Base-by-base conservation (phyloP, 2,329 filamentous ascomycete genomes). In the Hysterium pulicare region DNA sequence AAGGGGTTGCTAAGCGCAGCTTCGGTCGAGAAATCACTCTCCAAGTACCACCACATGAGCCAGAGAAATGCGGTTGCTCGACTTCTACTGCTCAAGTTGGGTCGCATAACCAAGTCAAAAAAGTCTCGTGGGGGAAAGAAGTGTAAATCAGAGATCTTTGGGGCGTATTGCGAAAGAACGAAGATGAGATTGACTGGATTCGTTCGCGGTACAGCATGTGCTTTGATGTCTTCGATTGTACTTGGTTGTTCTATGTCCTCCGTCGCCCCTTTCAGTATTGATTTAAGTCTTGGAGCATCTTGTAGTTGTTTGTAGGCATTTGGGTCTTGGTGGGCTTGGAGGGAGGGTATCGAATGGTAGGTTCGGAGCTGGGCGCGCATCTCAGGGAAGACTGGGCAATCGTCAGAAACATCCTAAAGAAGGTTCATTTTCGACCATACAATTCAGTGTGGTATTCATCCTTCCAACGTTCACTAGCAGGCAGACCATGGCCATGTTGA, bases 401-500 rank as follows among this genome's bases (percentile, higher is more conserved):
- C 44, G 52, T 62, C 42, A 58, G 48, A 32, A n/a, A n/a, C n/a
- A n/a, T n/a, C n/a, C n/a, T n/a, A n/a, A n/a, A n/a, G n/a, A n/a
- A n/a, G n/a, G n/a, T n/a, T n/a, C n/a, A n/a, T n/a, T n/a, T n/a
- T n/a, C n/a, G n/a, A n/a, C 36, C 82, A 62, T 74, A 95, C 90
- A 97, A 62, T 98, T 98, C 36, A 98, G 75, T 0, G 93, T 98
- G 2, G 93, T 98, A 69, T 98, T 98, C 93, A 98, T 98, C 50
- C 93, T 80, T 45, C 93, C 93, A 50, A 98, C 87, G 61, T 98
- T 98, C 65, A 98, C 93, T 57, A 98, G 73, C 51, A 98, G 73
- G 69, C 93, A 98, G 45, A 98, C 91, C 93, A 98, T 98, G 40
- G 93, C 93, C 93, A 98, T 98, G 61, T 89, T 91, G 66, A 95